These are phyloP conservation scores for Microcera coccophila DNA, from an alignment of 2,329 filamentous ascomycete species.

Conservation along the genomic window DNA sequence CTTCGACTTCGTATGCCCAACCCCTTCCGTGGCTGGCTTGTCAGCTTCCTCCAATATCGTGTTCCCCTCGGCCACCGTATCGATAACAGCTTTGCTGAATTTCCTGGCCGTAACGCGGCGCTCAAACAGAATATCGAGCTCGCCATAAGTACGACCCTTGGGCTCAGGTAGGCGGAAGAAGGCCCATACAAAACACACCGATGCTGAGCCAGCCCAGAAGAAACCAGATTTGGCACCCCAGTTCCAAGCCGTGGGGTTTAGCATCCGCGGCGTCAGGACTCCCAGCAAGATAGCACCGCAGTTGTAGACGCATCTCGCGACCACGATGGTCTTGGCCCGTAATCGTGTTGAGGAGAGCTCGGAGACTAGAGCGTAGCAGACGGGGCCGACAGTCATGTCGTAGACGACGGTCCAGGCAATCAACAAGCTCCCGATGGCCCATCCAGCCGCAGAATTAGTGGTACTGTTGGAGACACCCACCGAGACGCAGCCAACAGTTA, in stretches of 20 bases:
- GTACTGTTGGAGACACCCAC: slow-evolving; percentile 40
- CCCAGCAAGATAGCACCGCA: slow-evolving; percentile 23
- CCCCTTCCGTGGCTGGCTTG: not conserved
- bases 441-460: not conserved
- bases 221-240: slow-evolving; percentile 31
- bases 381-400: slow-evolving; percentile 33
- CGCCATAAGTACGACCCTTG: slow-evolving; percentile 27
- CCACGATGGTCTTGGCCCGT: slow-evolving; percentile 39
- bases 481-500: not conserved
- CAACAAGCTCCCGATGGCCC: not conserved
- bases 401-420: not conserved
- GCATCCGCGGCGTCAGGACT: slow-evolving; percentile 27
- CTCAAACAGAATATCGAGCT: slow-evolving; percentile 30
- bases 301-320: slow-evolving; percentile 30
- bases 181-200: slow-evolving; percentile 24
- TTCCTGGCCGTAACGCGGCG: not conserved
- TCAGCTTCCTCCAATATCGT: not conserved
- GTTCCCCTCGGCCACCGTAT: not conserved
- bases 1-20: not conserved
- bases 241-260: slow-evolving; percentile 30
- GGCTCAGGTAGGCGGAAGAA: slow-evolving; percentile 32
- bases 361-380: slow-evolving; percentile 38
- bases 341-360: slow-evolving; percentile 39
- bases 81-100: not conserved
- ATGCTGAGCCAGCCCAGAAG: slow-evolving; percentile 23